Percentiles rank a stretch among this genome's conserved stretches.
phyloP scores from a whole-genome alignment of 495 filamentous ascomycete species.

The Amphirosellinia nigrospora region DNA sequence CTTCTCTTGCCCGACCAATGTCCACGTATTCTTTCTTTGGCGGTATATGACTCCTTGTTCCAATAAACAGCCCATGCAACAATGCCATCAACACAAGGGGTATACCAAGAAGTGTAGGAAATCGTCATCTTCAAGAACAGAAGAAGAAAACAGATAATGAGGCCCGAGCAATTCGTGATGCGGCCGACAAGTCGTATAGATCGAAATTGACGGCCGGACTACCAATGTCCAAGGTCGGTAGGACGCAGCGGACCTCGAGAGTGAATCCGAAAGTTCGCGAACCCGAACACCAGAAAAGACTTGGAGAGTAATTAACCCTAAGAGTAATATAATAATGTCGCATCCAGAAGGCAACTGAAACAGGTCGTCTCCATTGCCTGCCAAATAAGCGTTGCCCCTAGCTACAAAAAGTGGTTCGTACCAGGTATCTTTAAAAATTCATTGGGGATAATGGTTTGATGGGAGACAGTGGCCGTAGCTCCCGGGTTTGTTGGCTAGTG shows the following conservation, averaged over 20 bases:
- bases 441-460: slow-evolving; percentile 76
- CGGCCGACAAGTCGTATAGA: neutral
- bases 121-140: slow-evolving; percentile 4
- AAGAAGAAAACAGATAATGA: slow-evolving; percentile 8
- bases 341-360: neutral
- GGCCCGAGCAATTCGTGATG: neutral
- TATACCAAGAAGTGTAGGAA: slow-evolving; percentile 21
- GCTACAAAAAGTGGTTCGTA: slow-evolving; percentile 2
- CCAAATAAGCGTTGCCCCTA: slow-evolving; percentile 11
- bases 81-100: slow-evolving; percentile 19
- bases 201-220: neutral
- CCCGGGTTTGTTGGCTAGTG: slow-evolving; percentile 42
- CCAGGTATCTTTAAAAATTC: slow-evolving; percentile 48
- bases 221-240: neutral
- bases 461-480: slow-evolving; percentile 66
- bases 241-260: neutral
- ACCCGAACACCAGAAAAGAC: neutral
- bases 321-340: neutral
- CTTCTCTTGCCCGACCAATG: slow-evolving; percentile 1
- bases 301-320: neutral
- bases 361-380: neutral
- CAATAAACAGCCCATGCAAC: neutral
- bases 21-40: slow-evolving; percentile 1
- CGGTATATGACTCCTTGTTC: neutral
- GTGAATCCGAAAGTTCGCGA: neutral